Conservation (phyloP, 306 rosid genomes). For the Cucurbita maxima region DNA sequence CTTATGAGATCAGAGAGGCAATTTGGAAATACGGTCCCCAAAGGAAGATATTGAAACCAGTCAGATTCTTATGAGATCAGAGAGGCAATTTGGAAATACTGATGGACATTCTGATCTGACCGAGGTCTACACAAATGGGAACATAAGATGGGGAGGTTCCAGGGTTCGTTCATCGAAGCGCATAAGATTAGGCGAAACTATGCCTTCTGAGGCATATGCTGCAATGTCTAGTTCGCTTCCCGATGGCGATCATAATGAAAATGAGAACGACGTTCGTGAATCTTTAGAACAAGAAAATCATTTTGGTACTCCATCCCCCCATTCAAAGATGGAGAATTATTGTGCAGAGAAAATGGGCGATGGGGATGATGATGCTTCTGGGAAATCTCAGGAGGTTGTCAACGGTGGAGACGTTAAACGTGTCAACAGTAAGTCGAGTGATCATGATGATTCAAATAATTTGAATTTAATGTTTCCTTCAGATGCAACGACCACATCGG, state of each 20-base stretch:
- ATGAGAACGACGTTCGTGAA: constrained; percentile 21
- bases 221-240: constrained; percentile 23
- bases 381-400: constrained; percentile 20
- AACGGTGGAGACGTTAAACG: constrained; percentile 19
- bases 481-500: constrained; percentile 19
- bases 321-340: constrained; percentile 21
- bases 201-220: constrained; percentile 28
- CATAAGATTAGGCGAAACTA: constrained; percentile 38
- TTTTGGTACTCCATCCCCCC: constrained; percentile 15
- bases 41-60: constrained; percentile 26
- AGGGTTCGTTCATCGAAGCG: constrained; percentile 69
- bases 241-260: constrained; percentile 16
- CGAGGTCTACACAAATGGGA: constrained; percentile 23
- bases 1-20: constrained; percentile 18
- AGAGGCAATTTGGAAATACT: constrained; percentile 16
- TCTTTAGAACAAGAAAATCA: constrained; percentile 29
- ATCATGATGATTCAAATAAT: constrained; percentile 28
- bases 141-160: constrained; percentile 73
- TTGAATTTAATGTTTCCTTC: constrained; percentile 24
- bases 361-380: constrained; percentile 21
- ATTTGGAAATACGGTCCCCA: constrained; percentile 18
- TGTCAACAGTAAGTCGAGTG: constrained; percentile 24
- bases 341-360: constrained; percentile 19
- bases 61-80: constrained; percentile 15
- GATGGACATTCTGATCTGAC: constrained; percentile 27